Conservation (phyloP, 768 basidiomycete genomes). For the Russula foetens region DNA sequence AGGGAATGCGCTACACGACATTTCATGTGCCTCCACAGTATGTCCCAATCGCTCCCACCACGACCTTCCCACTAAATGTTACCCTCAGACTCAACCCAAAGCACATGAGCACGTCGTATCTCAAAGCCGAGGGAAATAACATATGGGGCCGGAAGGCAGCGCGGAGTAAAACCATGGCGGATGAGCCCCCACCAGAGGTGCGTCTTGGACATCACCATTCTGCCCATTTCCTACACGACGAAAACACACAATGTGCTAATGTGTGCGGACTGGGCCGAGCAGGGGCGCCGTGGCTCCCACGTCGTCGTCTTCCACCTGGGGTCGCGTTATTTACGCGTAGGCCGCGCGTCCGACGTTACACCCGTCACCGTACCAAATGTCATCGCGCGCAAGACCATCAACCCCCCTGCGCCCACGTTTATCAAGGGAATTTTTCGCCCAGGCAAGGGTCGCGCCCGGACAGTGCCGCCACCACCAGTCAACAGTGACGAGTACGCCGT, state of each 20-base stretch:
- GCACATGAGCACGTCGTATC: slow-evolving; percentile 67
- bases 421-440: slow-evolving; percentile 51
- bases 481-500: slow-evolving; percentile 47
- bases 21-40: slow-evolving; percentile 66
- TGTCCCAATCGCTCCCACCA: not conserved
- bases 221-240: not conserved
- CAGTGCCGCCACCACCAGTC: slow-evolving; percentile 21
- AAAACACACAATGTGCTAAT: not conserved
- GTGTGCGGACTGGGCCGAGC: slow-evolving; percentile 19
- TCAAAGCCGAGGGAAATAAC: slow-evolving; percentile 68
- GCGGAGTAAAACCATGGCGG: slow-evolving; percentile 21
- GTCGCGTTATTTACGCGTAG: slow-evolving; percentile 64
- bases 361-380: slow-evolving; percentile 63
- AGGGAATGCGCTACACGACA: slow-evolving; percentile 67
- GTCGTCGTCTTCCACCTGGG: slow-evolving; percentile 77
- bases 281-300: slow-evolving; percentile 63
- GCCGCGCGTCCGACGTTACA: slow-evolving; percentile 68
- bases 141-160: slow-evolving; percentile 64
- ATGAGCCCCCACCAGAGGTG: slow-evolving; percentile 23
- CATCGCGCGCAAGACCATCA: slow-evolving; percentile 56
- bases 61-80: not conserved
- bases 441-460: slow-evolving; percentile 29
- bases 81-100: slow-evolving; percentile 64
- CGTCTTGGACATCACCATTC: not conserved
- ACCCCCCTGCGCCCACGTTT: slow-evolving; percentile 36